Base-by-base conservation (phyloP, 1,284 basidiomycete genomes). In the Pyrrhoderma lamaoense region DNA sequence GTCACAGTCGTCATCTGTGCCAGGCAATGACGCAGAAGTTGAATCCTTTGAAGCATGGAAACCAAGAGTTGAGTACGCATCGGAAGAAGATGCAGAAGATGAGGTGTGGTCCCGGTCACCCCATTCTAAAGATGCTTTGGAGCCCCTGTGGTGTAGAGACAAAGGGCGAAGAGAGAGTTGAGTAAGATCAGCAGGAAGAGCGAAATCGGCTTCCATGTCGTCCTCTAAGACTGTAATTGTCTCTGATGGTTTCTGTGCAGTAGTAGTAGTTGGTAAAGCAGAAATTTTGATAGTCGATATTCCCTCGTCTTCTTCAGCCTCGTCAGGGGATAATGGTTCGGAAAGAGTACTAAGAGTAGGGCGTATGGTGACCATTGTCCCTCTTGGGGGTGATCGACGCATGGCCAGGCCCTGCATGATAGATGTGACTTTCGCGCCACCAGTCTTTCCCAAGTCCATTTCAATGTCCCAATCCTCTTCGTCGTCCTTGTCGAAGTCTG, bases 121-220 rank as follows among this genome's bases (percentile, higher is more conserved):
- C 85, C 86, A 89, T 67, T 89, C 85, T 22, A 89, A 71, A 1
- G 87, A 89, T 47, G 78, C 78, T 67, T 88, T 89, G 52, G 87
- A 89, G 8, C 80, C 75, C 46, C 83, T 78, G 61, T 85, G 83
- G 58, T 72, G 76, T 27, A 87, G 75, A 25, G 82, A 77, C 54
- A 84, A 70, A 53, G 85, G 83, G 40, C 81, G 79, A 44, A 90
- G 78, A 22, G 88, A 90, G 40, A 90, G 75, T 59, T 77, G 80
- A 13, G 83, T 86, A 51, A 90, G 75, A 63, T 88, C 80, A 42
- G 75, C 75, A 35, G 89, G 89, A 23, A 92, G 72, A 13, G 82
- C 77, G 61, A 91, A 87, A 45, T 76, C 89, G 53, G 78, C 76
- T 64, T 88, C 85, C 57, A 88, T 77, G 58, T 86, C 83, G 55